Percentiles rank a stretch among this genome's conserved stretches.
These are phyloP conservation scores for Ogataea degrootiae DNA, from an alignment of 805 yeast species.

Conservation along the genomic window DNA sequence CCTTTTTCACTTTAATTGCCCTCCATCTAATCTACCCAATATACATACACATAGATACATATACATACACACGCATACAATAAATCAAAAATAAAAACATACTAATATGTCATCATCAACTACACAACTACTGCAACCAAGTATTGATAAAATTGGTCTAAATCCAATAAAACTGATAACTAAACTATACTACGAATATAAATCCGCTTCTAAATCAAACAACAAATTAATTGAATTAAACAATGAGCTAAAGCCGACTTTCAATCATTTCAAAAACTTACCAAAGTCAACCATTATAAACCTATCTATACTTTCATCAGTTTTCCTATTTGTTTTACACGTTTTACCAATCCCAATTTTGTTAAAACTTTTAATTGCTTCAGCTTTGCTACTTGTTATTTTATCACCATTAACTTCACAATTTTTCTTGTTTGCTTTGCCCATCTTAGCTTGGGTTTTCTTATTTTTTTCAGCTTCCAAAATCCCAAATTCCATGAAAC, in stretches of 20 bases:
- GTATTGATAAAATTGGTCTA: conserved; percentile 3
- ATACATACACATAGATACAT: too few species aligned
- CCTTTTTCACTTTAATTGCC: too few species aligned
- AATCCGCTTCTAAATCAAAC: conserved; percentile 13
- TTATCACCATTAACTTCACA: conserved; percentile 74
- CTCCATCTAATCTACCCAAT: too few species aligned
- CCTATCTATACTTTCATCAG: conserved; percentile 35
- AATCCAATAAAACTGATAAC: conserved; percentile 14
- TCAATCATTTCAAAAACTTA: conserved; percentile 18
- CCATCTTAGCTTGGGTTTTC: conserved; percentile 81
- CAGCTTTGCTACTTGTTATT: conserved; percentile 43
- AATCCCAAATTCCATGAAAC: conserved; percentile 71
- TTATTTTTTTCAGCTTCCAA: conserved; percentile 73
- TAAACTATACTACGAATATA: conserved; percentile 18
- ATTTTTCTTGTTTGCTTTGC: conserved; percentile 77
- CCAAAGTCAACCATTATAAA: conserved; percentile 37
- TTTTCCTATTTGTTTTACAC: conserved; percentile 54
- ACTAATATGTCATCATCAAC: background rate
- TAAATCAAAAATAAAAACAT: too few species aligned
- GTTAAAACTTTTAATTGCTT: conserved; percentile 28
- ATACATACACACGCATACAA: too few species aligned
- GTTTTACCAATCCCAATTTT: conserved; percentile 53
- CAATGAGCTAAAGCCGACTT: conserved; percentile 17
- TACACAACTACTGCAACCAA: too few species aligned
- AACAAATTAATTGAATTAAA: conserved; percentile 18